Evolutionary conservation across 2,329 filamentous ascomycete species (phyloP).

Genomic region (Cryphonectria radicalis): DNA sequence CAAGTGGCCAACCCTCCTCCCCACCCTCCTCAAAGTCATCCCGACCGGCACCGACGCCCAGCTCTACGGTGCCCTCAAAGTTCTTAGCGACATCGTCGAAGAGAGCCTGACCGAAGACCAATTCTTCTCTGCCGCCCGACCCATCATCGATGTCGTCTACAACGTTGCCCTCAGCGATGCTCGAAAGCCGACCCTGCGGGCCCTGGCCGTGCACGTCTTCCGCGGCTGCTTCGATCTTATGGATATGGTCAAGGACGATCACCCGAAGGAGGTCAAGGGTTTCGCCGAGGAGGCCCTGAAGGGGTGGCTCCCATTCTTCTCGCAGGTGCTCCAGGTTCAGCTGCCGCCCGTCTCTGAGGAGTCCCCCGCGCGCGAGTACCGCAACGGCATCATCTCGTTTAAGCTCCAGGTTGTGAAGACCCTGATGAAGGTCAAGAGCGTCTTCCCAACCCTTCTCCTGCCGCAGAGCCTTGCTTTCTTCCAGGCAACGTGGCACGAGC

Average conservation of each 20-base stretch:
- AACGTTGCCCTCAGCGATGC: slow-evolving; percentile 77
- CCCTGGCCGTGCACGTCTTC: slow-evolving; percentile 88
- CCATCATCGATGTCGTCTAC: slow-evolving; percentile 84
- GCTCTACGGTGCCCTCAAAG: slow-evolving; percentile 85
- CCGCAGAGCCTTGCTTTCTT: slow-evolving; percentile 85
- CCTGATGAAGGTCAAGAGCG: slow-evolving; percentile 81
- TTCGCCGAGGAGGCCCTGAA: slow-evolving; percentile 87
- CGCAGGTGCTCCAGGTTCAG: slow-evolving; percentile 73
- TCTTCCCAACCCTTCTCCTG: slow-evolving; percentile 82
- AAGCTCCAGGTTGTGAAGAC: slow-evolving; percentile 96
- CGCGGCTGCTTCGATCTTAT: slow-evolving; percentile 90
- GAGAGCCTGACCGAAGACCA: slow-evolving; percentile 93
- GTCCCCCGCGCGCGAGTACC: slow-evolving; percentile 63
- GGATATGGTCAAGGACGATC: slow-evolving; percentile 95
- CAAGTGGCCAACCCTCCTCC: slow-evolving; percentile 88
- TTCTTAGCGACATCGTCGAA: slow-evolving; percentile 87
- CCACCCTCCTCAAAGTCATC: slow-evolving; percentile 77
- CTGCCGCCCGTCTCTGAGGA: slow-evolving; percentile 69
- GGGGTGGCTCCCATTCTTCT: slow-evolving; percentile 89
- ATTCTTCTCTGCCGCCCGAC: slow-evolving; percentile 86
- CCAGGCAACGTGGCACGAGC: slow-evolving; percentile 85
- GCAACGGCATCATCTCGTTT: slow-evolving; percentile 81
- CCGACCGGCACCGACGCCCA: slow-evolving; percentile 76
- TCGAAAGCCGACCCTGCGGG: slow-evolving; percentile 76
- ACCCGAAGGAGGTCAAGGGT: slow-evolving; percentile 80